Evolutionary conservation across 495 filamentous ascomycete species (phyloP).

Genomic region (Xylaria nigripes): DNA sequence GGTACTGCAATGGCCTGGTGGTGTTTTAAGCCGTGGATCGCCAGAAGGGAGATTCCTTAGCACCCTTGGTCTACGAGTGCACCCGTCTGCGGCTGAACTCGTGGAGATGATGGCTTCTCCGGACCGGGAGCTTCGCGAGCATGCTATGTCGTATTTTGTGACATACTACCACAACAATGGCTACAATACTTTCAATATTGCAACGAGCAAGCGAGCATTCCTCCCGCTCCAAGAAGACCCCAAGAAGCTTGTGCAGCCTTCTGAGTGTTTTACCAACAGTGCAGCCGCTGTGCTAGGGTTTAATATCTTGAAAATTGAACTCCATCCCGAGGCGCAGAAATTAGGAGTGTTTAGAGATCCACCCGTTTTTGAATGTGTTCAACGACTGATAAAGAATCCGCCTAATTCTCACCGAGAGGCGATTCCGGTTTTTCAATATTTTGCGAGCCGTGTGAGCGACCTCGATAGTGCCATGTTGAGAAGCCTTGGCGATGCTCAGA

Average conservation of each 20-base stretch:
- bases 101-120: conserved; percentile 66
- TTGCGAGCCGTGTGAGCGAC: conserved; percentile 66
- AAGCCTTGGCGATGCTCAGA: conserved; percentile 51
- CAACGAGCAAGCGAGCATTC: conserved; percentile 51
- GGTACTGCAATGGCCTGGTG: conserved; percentile 75
- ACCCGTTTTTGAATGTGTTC: conserved; percentile 63
- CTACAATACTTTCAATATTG: conserved; percentile 56
- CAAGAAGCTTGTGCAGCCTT: conserved; percentile 56
- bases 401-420: conserved; percentile 58
- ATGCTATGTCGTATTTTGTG: conserved; percentile 76
- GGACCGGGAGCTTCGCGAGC: conserved; percentile 49
- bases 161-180: conserved; percentile 66
- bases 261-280: conserved; percentile 74
- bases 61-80: conserved; percentile 59
- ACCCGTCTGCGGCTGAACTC: conserved; percentile 61
- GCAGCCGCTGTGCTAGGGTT: conserved; percentile 70
- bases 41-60: conserved; percentile 65
- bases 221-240: conserved; percentile 62
- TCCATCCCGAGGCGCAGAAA: conserved; percentile 67
- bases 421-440: conserved; percentile 66
- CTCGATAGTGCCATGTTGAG: conserved; percentile 52
- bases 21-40: conserved; percentile 51
- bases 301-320: conserved; percentile 59
- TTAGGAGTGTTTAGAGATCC: conserved; percentile 80
- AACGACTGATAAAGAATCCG: conserved; percentile 58